Percentiles rank a stretch among this genome's conserved stretches.
phyloP scores from a whole-genome alignment of 2,329 filamentous ascomycete genomes.

The Stemphylium lycopersici region DNA sequence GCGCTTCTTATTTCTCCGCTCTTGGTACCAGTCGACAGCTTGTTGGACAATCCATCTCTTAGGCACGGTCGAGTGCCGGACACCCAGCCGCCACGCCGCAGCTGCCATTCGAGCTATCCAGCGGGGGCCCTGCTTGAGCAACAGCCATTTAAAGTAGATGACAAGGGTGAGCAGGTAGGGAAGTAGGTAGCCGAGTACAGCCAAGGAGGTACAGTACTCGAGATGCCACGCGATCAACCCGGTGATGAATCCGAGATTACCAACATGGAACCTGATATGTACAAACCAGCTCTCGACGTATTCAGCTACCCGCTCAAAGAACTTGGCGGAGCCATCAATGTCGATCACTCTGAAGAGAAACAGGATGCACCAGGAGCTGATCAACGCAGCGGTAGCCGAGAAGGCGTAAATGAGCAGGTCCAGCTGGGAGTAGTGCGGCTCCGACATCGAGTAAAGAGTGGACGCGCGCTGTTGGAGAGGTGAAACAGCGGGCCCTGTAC shows the following conservation, averaged over 20 bases:
- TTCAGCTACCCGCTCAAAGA: background rate
- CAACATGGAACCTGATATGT: background rate
- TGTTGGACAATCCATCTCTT: background rate
- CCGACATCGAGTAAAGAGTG: background rate
- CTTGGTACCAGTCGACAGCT: background rate
- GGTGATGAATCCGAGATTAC: background rate
- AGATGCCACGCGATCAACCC: background rate
- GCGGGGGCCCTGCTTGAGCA: background rate
- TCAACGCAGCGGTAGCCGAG: background rate
- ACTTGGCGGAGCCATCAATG: background rate
- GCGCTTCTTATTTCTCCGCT: background rate
- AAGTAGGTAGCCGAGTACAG: background rate
- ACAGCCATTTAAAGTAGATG: background rate
- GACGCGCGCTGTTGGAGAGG: background rate
- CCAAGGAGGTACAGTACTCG: background rate
- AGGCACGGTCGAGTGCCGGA: background rate
- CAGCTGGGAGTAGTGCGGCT: background rate
- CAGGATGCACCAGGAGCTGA: background rate
- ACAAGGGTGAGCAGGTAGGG: background rate
- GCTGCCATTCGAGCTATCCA: background rate
- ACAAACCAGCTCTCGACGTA: background rate
- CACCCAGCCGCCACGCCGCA: background rate
- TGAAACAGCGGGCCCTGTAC: background rate
- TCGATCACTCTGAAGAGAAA: background rate
- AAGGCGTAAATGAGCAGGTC: background rate